Percentiles rank a stretch among this genome's conserved stretches.
Evolutionary conservation across 2,329 filamentous ascomycete genomes (phyloP).

Genomic region (Verticillium tricorpus): DNA sequence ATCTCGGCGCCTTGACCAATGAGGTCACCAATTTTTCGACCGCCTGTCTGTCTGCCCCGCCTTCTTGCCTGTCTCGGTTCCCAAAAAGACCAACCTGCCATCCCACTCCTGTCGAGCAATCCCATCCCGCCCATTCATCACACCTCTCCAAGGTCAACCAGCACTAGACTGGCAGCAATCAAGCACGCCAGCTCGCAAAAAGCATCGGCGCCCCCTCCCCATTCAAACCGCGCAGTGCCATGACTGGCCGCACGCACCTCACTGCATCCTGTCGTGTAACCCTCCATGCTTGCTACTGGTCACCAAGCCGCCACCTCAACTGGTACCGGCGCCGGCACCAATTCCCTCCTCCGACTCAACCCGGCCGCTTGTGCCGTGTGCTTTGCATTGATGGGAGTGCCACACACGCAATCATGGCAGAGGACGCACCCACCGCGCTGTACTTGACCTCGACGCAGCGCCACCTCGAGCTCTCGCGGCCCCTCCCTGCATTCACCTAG

Average conservation of each 20-base stretch:
- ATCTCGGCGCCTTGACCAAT: no score
- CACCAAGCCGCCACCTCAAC: neutral
- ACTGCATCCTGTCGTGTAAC: neutral
- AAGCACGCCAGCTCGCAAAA: neutral
- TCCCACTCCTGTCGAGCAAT: no score
- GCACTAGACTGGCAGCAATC: neutral
- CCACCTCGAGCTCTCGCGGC: neutral
- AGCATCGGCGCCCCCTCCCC: neutral
- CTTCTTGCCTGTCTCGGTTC: no score
- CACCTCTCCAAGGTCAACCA: neutral
- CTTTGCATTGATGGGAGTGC: neutral
- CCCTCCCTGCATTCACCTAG: neutral
- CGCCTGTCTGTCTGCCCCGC: no score
- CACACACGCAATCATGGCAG: no score
- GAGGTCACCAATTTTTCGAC: no score
- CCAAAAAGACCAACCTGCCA: no score
- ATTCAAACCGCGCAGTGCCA: neutral
- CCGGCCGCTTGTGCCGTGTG: neutral
- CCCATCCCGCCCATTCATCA: neutral
- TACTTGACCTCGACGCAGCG: neutral
- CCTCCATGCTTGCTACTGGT: neutral
- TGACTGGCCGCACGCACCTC: neutral
- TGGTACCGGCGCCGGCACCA: neutral
- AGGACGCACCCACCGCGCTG: no score
- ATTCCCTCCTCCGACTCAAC: neutral